Base-by-base conservation (phyloP, 73 alveolate genomes). In the Loxodes magnus region DNA sequence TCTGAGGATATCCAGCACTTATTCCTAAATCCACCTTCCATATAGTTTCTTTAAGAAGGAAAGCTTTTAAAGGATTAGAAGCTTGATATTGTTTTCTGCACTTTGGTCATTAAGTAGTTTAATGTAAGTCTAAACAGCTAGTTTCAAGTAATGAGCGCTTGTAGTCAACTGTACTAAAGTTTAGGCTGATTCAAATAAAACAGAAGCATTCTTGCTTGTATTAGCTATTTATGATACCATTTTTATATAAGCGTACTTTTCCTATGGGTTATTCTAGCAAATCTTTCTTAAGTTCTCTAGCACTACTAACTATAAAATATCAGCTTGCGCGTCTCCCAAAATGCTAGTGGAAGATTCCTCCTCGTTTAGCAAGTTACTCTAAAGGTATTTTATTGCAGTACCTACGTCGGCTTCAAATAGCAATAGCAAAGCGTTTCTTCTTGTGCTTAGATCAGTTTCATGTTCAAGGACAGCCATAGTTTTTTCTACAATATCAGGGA, bases 371-470 rank as follows among this genome's bases (percentile, higher is more conserved):
- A 54, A 43, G 4, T 43, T 62, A 10, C 28, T 61, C 30, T 53
- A 56, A 7, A 84, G 51, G 43, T 80, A 84, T 26, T 63, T 67
- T 31, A 84, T 70, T 24, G 96, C 96, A 38, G 63, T 77, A 2
- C 74, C 75, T 43, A 58, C 73, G 35, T 69, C 58, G 4, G 87
- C 64, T 41, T 82, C 88, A 58, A 66, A 84, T 10, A 84, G 50
- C 17, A 92, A 69, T 43, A 88, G 67, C 59, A 88, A 88, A 0
- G 99, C 99, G 66, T 92, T 92, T 61, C 99, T 83, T 55, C 89
- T 80, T 17, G 97, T 84, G 5, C 94, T 76, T 33, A 92, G 65
- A 81, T 92, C 99, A 43, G 84, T 84, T 73, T 92, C 99, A 74
- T 81, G 79, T 43, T 64, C 51, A 43, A 92, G 60, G 17, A 88